phyloP scores from a whole-genome alignment of 108 stramenopile species.

The Nitzschia putrida region DNA sequence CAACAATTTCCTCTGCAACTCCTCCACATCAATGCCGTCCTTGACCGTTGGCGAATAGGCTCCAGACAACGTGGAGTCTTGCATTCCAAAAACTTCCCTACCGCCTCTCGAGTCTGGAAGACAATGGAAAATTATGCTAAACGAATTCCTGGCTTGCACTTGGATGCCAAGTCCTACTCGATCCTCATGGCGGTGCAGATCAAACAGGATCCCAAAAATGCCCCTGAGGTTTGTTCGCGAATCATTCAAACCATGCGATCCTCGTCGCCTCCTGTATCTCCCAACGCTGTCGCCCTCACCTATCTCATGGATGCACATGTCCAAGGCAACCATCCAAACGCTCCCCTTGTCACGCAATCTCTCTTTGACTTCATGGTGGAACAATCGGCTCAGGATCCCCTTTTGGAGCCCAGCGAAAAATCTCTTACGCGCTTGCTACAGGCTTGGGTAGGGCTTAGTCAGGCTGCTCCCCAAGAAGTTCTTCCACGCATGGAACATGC shows the following conservation, averaged over 20 bases:
- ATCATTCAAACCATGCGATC: conserved; percentile 8
- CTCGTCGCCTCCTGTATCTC: not conserved
- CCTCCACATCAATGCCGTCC: conserved; percentile 4
- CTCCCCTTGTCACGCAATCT: not conserved
- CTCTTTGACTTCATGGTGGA: conserved; percentile 21
- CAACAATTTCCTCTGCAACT: not conserved
- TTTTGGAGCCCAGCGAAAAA: conserved; percentile 10
- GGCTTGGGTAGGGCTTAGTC: conserved; percentile 3
- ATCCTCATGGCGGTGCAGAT: conserved; percentile 25
- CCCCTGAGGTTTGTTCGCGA: not conserved
- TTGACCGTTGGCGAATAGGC: conserved; percentile 19
- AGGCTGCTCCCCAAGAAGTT: conserved; percentile 3
- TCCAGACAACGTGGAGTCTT: not conserved
- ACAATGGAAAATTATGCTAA: conserved; percentile 6
- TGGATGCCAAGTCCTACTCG: conserved; percentile 20
- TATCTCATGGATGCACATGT: conserved; percentile 25
- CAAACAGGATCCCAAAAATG: conserved; percentile 9
- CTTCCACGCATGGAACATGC: conserved; percentile 7
- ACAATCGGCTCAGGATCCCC: not conserved
- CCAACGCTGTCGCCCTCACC: conserved; percentile 14
- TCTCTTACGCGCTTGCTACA: conserved; percentile 5
- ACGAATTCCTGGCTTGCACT: not conserved
- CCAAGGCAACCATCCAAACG: not conserved
- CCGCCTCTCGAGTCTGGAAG: not conserved
- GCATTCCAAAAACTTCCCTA: not conserved